These are phyloP conservation scores for Xylaria sp. DNA, from an alignment of 2,329 filamentous ascomycete genomes.

Conservation along the genomic window DNA sequence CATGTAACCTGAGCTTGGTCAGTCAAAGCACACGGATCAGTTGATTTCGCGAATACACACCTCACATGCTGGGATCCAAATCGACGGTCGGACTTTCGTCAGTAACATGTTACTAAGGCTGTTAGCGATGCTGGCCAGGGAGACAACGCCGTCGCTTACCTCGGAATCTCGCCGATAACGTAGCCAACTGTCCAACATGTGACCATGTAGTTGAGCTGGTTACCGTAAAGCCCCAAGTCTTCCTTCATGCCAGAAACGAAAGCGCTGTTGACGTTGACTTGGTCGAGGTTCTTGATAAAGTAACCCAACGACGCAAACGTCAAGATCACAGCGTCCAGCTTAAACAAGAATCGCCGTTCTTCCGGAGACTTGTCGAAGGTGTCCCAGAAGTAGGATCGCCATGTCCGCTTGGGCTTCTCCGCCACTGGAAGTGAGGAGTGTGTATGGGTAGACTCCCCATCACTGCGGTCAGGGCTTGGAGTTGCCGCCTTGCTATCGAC, in stretches of 20 bases:
- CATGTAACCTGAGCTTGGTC: slow-evolving; percentile 27
- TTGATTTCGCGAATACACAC: slow-evolving; percentile 4
- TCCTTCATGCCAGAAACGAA: slow-evolving; percentile 52
- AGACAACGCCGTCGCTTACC: slow-evolving; percentile 20
- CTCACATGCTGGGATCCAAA: slow-evolving; percentile 42
- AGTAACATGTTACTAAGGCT: slow-evolving; percentile 37
- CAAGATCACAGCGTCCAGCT: slow-evolving; percentile 45
- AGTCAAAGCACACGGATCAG: neutral
- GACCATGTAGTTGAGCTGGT: slow-evolving; percentile 42
- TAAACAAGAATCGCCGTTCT: slow-evolving; percentile 46
- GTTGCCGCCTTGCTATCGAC: slow-evolving; percentile 3
- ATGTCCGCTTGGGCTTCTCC: slow-evolving; percentile 42
- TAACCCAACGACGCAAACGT: slow-evolving; percentile 46
- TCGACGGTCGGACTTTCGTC: slow-evolving; percentile 41
- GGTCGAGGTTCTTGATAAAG: slow-evolving; percentile 46
- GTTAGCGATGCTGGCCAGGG: slow-evolving; percentile 10
- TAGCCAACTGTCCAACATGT: slow-evolving; percentile 37
- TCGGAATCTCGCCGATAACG: slow-evolving; percentile 37
- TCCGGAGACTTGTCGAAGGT: slow-evolving; percentile 47
- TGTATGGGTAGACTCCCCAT: slow-evolving; percentile 12
- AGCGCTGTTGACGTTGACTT: slow-evolving; percentile 44
- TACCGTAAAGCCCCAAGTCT: slow-evolving; percentile 44
- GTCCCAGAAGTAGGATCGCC: slow-evolving; percentile 54
- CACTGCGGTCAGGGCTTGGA: slow-evolving; percentile 14
- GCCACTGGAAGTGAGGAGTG: slow-evolving; percentile 13